Evolutionary conservation across 2,329 filamentous ascomycete species (phyloP), one percentile per base, ranked within the genome.

Genomic region (Proliferodiscus dingleyae): DNA sequence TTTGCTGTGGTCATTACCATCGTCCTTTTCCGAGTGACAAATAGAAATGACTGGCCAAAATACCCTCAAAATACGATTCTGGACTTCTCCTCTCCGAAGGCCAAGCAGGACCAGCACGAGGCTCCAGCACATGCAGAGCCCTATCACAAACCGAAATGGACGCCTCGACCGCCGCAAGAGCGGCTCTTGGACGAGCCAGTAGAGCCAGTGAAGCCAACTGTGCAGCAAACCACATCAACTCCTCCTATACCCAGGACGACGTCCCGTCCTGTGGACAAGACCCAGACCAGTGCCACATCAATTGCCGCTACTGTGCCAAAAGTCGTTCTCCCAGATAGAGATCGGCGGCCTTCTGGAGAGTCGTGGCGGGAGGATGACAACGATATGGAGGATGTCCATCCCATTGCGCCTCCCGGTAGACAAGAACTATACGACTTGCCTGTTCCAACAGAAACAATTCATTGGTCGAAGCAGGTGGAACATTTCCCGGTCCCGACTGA

Each of bases 391-490:
- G 50, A 54, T 16, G 43, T 62, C 41, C 60, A 61, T 46, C 52
- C 58, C 11, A 40, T 59, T 36, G 45, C 45, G n/a, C 59, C 56
- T 29, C 54, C 56, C 40, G 59, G 60, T 21, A 57, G 56, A 48
- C 55, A 60, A 41, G 59, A 62, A 19, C 22, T 47, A 1, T 48
- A 49, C 16, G 23, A 29, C 4, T 52, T 52, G 15, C 37, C 49
- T 10, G 41, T 53, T 28, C 44, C 39, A 3, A 46, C 53, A 6
- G 53, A 55, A 9, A 51, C 52, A 54, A 68, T 81, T 23, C 83
- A 89, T 59, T 97, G 91, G 91, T 69, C 69, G 45, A 88, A 84
- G 64, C 74, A 79, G 51, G 69, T 73, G 3, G 89, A 95, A 63
- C 75, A 85, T 61, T 97, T 87, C 66, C 90, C 93, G 1, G 68